Evolutionary conservation across 2,329 filamentous ascomycete species (phyloP).

Genomic region (Beauveria scarabaeidicola): DNA sequence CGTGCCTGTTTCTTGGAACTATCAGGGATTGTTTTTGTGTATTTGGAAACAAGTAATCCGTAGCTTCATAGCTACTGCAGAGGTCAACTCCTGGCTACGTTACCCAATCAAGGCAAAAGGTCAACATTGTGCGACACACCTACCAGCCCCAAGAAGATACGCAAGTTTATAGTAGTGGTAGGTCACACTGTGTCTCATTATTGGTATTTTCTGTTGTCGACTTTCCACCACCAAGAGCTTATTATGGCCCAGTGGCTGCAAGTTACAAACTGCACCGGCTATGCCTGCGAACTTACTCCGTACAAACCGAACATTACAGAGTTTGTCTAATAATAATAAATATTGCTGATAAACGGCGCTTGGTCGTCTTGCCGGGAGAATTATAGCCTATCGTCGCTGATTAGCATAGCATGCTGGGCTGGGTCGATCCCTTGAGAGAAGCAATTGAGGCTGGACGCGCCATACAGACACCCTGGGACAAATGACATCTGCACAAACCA

Average conservation of each 20-base stretch:
- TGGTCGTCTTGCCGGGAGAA: too few relatives aligned
- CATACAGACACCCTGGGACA: not conserved
- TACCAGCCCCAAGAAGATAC: not conserved
- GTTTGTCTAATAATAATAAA: too few relatives aligned
- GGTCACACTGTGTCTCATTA: not conserved
- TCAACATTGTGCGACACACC: not conserved
- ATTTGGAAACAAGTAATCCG: conserved; percentile 2
- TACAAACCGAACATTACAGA: not conserved
- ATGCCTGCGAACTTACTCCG: not conserved
- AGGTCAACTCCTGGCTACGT: not conserved
- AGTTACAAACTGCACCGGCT: not conserved
- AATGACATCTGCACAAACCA: not conserved
- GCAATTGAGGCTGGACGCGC: not conserved
- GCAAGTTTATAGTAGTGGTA: not conserved
- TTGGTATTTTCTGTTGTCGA: not conserved
- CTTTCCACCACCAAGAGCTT: not conserved
- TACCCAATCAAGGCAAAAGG: not conserved
- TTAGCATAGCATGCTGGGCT: not conserved
- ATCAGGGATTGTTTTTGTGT: not conserved
- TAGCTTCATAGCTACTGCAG: not conserved
- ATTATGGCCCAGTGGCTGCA: not conserved
- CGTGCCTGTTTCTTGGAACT: not conserved
- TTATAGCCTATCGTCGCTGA: too few relatives aligned
- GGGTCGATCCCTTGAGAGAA: not conserved
- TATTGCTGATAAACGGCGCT: not conserved